Percentiles rank a stretch among this genome's conserved stretches.
Conservation (phyloP, 805 yeast genomes). For the Pichia ethanolica region DNA sequence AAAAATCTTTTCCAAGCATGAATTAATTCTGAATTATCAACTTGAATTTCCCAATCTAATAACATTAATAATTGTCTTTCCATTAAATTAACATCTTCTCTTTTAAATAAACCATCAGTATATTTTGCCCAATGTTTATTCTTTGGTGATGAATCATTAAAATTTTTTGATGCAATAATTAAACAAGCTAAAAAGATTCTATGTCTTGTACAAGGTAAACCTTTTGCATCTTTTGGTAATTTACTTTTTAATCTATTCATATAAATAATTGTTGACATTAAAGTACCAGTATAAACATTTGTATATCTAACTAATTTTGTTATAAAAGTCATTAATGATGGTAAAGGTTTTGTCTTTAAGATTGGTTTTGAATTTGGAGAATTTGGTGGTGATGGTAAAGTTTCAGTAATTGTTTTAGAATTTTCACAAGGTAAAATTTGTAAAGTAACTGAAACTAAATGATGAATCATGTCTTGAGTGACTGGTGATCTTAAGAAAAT, state of each 20-base stretch:
- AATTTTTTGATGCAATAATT: constrained; percentile 64
- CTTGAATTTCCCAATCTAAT: constrained; percentile 61
- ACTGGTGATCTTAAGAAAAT: constrained; percentile 59
- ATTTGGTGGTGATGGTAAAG: constrained; percentile 26
- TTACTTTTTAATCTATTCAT: constrained; percentile 52
- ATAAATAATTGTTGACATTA: constrained; percentile 65
- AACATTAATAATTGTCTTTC: constrained; percentile 67
- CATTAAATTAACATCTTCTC: constrained; percentile 70
- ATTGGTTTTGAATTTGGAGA: constrained; percentile 18
- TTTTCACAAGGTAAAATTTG: constrained; percentile 60
- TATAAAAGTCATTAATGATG: constrained; percentile 69
- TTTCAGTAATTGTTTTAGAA: constrained; percentile 29
- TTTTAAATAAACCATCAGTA: constrained; percentile 63
- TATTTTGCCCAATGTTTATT: constrained; percentile 75
- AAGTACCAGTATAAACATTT: constrained; percentile 73
- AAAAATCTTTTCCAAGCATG: constrained; percentile 37
- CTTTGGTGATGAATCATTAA: constrained; percentile 73
- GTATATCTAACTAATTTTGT: constrained; percentile 65
- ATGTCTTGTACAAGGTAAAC: constrained; percentile 74
- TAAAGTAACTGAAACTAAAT: constrained; percentile 55
- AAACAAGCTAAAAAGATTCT: constrained; percentile 69
- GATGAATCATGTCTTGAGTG: constrained; percentile 67
- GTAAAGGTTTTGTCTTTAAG: constrained; percentile 38
- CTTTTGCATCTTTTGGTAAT: constrained; percentile 66
- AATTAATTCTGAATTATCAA: constrained; percentile 38